These are phyloP conservation scores for Physcomitrellopsis africana DNA, from an alignment of 225 moss, liverwort and hornwort species.

Conservation along the genomic window DNA sequence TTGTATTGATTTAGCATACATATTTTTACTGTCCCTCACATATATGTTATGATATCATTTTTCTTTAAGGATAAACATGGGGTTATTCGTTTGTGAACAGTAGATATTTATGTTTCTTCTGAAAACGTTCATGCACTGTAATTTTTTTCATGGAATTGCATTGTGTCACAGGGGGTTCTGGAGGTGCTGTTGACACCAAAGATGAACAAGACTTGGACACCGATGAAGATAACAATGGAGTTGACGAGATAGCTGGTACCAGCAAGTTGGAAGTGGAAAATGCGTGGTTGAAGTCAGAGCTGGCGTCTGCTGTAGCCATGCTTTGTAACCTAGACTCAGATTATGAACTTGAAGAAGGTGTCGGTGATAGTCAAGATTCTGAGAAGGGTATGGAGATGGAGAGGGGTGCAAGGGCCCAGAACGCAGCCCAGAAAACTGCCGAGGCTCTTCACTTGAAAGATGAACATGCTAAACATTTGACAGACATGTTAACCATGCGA, in stretches of 20 bases:
- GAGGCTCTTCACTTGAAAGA: slow-evolving; percentile 94
- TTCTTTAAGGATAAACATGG: too few relatives aligned
- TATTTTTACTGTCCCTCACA: too few relatives aligned
- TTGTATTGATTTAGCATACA: too few relatives aligned
- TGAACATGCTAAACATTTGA: slow-evolving; percentile 84
- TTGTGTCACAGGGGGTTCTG: slow-evolving; percentile 48
- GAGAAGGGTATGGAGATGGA: slow-evolving; percentile 53
- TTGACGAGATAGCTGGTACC: slow-evolving; percentile 90
- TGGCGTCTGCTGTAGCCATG: slow-evolving; percentile 89
- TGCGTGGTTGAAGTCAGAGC: slow-evolving; percentile 94
- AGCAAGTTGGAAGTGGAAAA: slow-evolving; percentile 98
- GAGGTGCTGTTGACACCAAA: slow-evolving; percentile 46
- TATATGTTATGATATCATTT: too few relatives aligned
- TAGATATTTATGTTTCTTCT: too few relatives aligned
- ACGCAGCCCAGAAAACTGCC: slow-evolving; percentile 70
- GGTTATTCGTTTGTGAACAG: too few relatives aligned
- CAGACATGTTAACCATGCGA: slow-evolving; percentile 66
- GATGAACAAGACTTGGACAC: slow-evolving; percentile 67
- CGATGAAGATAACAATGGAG: slow-evolving; percentile 63
- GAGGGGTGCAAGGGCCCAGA: slow-evolving; percentile 42
- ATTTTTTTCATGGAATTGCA: not conserved
- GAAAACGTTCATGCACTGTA: not conserved
- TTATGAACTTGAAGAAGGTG: slow-evolving; percentile 72
- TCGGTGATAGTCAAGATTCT: slow-evolving; percentile 62
- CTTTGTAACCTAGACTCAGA: slow-evolving; percentile 90